Evolutionary conservation across 306 rosid genomes (phyloP), one percentile per base, ranked within the genome.

Genomic region (Rosa chinensis): DNA sequence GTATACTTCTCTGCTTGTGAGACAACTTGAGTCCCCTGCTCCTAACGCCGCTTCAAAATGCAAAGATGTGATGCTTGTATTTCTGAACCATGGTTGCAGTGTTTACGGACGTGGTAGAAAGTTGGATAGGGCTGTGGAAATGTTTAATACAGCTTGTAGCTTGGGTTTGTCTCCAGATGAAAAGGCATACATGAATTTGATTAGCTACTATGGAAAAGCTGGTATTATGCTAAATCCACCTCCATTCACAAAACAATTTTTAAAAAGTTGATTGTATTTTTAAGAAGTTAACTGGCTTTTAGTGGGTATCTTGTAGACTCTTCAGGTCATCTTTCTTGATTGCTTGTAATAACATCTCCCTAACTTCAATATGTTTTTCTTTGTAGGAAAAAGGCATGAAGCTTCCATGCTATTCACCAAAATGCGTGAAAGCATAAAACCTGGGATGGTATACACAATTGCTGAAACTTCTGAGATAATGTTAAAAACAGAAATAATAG

Each of bases 121-220:
- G 88, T 83, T 94, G 82, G 95, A 91, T 72, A 86, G 37, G 86
- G 99, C 97, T 66, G 82, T 87, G 56, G 95, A 88, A 84, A 91
- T 94, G 89, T 85, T 94, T 87, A 82, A 87, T 82, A 79, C 85
- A 66, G 97, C 95, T 83, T 55, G 85, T 53, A 68, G 86, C 66
- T 80, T 75, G 66, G 88, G 82, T 67, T 75, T 84, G 82, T 64
- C 85, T 80, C 83, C 87, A 74, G 97, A 91, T 88, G 99, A 87
- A 84, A 92, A 86, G 83, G 81, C 92, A 49, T 89, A 83, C 84
- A 87, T 86, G 91, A 92, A 94, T 86, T 76, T 94, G 89, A 91
- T 94, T 79, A 91, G 89, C 88, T 89, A 80, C 86, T 94, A 87
- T 59, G 99, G 97, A 78, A 94, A 94, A 81, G 92, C 95, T 80